Percentiles rank a stretch among this genome's conserved stretches.
phyloP scores from a whole-genome alignment of 208 protist genomes.

The Crithidia mellificae region DNA sequence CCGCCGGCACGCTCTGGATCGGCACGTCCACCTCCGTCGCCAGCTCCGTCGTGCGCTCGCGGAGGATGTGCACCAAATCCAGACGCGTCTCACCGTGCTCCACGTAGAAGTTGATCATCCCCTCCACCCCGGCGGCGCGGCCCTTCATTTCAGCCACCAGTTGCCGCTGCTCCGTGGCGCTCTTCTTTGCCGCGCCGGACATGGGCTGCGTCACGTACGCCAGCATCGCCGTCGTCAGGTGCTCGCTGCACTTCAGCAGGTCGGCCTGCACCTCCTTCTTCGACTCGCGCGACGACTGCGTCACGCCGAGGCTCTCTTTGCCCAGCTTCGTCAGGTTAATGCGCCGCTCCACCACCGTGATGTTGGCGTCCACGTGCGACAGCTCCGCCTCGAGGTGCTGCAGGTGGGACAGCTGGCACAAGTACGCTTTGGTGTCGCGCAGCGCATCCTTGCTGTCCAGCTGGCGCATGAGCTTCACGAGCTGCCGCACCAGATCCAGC shows the following conservation, averaged over 20 bases:
- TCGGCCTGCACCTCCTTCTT: constrained; percentile 83
- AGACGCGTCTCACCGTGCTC: constrained; percentile 26
- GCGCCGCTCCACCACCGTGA: constrained; percentile 77
- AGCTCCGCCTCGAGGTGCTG: constrained; percentile 76
- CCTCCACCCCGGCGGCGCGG: constrained; percentile 16
- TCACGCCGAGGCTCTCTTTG: constrained; percentile 68
- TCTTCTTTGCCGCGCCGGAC: constrained; percentile 52
- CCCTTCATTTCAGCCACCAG: constrained; percentile 41
- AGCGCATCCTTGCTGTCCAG: constrained; percentile 30
- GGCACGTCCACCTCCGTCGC: constrained; percentile 32
- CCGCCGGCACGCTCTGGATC: constrained; percentile 19
- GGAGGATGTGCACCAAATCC: constrained; percentile 35
- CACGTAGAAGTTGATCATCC: constrained; percentile 37
- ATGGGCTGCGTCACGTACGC: constrained; percentile 51
- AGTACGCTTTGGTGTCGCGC: constrained; percentile 47
- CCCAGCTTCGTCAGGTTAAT: constrained; percentile 72
- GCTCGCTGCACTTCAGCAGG: constrained; percentile 59
- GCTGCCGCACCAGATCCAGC: constrained; percentile 57
- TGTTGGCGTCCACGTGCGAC: constrained; percentile 76
- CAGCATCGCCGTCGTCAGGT: constrained; percentile 61
- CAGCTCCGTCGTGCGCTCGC: constrained; percentile 36
- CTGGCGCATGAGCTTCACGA: constrained; percentile 59
- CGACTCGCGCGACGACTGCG: constrained; percentile 79
- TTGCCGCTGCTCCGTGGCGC: constrained; percentile 26
- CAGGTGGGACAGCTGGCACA: constrained; percentile 80